Evolutionary conservation across 2,329 filamentous ascomycete genomes (phyloP), one percentile per base, ranked within the genome.

Genomic region (Colletotrichum nymphaeae): DNA sequence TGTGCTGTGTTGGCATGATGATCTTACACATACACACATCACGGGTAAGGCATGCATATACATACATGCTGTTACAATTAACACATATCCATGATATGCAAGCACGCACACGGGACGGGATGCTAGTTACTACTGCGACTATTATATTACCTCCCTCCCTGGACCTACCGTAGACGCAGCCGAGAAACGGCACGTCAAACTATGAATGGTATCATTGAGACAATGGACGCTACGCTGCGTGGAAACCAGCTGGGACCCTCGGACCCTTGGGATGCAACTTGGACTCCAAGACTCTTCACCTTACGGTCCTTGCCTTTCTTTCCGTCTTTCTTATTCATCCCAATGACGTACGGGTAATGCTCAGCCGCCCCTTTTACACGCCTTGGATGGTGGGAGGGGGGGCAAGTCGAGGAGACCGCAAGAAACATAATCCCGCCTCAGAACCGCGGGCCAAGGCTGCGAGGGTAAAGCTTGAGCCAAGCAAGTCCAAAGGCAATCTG

Each of bases 381-480:
- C 59, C 52, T 49, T 35, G 22, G 37, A 8, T n/a, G 11, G 35
- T 22, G 35, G 22, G 37, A 42, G 35, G 46, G 22, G 37, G 35
- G 28, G 52, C 42, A 28, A 28, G 26, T n/a, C 28, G 52, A 28
- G 46, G 49, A 63, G 42, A 42, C 19, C 24, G 46, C 65, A 64
- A 58, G 32, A 69, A 72, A 69, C 65, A 46, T 26, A 28, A 55
- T 60, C 53, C 53, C 59, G 42, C 59, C 16, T 72, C 69, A 69
- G 66, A 64, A 28, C 64, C 58, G 24, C 14, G 24, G 58, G 66
- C 42, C 66, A 69, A 56, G 53, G 52, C 46, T 73, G 70, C 66
- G 55, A 64, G 42, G 70, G 32, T 55, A 35, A 69, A 73, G 66
- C 70, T 69, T 73, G 59, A 65, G 66, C 70, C 59, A 64, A 64